Conservation (phyloP, 164 flowering plant genomes). For the Platanus orientalis region DNA sequence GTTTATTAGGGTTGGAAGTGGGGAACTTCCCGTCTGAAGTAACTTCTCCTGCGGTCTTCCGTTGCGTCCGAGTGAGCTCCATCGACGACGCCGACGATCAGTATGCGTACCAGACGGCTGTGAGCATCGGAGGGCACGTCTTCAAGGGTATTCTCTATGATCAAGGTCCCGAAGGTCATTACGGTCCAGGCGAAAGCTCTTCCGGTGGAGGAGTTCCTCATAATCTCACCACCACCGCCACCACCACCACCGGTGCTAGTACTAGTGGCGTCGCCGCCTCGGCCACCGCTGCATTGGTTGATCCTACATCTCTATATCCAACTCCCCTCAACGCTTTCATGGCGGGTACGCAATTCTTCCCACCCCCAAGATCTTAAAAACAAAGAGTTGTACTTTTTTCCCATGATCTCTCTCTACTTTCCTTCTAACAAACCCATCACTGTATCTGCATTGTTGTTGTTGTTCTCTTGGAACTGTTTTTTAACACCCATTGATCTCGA, state of each 20-base stretch:
- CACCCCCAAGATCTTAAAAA: slow-evolving; percentile 54
- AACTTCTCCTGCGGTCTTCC: slow-evolving; percentile 58
- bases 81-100: slow-evolving; percentile 58
- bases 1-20: slow-evolving; percentile 54
- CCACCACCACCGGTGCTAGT: slow-evolving; percentile 1
- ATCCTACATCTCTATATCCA: slow-evolving; percentile 57
- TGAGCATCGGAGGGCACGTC: slow-evolving; percentile 81
- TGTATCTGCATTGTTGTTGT: not conserved
- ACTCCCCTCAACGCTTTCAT: slow-evolving; percentile 67
- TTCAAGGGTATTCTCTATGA: slow-evolving; percentile 89
- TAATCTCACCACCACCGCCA: slow-evolving; percentile 28
- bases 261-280: slow-evolving; percentile 9
- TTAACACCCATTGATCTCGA: slow-evolving; percentile 2
- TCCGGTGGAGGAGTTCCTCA: slow-evolving; percentile 27
- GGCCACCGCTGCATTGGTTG: slow-evolving; percentile 30
- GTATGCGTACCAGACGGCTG: slow-evolving; percentile 82
- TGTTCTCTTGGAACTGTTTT: not conserved
- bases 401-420: not conserved
- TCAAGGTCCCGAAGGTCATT: slow-evolving; percentile 57
- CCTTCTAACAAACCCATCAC: not conserved
- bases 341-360: slow-evolving; percentile 89
- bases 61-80: slow-evolving; percentile 67
- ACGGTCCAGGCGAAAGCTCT: slow-evolving; percentile 37
- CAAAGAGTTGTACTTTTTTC: not conserved
- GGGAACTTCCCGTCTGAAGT: slow-evolving; percentile 67